phyloP scores from a whole-genome alignment of 179 eudicot genomes.

The Corrigiola litoralis region DNA sequence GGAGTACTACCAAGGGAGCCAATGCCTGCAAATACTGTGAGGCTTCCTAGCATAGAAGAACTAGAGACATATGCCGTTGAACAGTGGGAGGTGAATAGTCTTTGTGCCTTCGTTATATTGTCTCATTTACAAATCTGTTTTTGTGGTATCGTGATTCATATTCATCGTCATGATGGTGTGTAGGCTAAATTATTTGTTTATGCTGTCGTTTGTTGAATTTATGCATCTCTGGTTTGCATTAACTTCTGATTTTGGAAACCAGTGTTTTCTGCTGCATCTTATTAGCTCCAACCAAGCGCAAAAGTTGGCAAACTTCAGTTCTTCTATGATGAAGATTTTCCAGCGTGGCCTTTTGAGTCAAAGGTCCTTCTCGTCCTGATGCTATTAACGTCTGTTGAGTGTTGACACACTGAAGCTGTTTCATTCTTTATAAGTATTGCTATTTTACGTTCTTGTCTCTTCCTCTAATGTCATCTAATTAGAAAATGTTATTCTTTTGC shows the following conservation, averaged over 20 bases:
- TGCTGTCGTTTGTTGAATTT: neutral
- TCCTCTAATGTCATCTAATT: neutral
- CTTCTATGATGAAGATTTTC: conserved; percentile 91
- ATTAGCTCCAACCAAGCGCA: conserved; percentile 81
- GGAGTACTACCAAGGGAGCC: conserved; percentile 86
- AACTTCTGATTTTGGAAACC: conserved; percentile 27
- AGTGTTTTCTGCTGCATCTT: conserved; percentile 94
- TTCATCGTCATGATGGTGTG: neutral
- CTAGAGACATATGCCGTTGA: conserved; percentile 69
- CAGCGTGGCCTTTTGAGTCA: conserved; percentile 90
- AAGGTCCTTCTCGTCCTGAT: conserved; percentile 43
- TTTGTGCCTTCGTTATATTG: conserved; percentile 6
- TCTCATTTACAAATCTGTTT: neutral
- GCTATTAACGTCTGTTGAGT: neutral
- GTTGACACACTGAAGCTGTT: neutral
- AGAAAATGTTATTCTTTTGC: conserved; percentile 8
- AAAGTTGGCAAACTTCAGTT: conserved; percentile 63
- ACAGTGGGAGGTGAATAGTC: conserved; percentile 84
- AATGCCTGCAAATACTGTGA: conserved; percentile 63
- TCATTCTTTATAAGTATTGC: neutral
- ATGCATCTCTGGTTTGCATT: neutral
- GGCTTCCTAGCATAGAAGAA: conserved; percentile 79
- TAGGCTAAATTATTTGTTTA: conserved; percentile 14
- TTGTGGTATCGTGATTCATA: neutral
- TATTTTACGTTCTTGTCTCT: neutral